These are phyloP conservation scores for Dipodascus geniculatus DNA, from an alignment of 805 yeast genomes.

Conservation along the genomic window DNA sequence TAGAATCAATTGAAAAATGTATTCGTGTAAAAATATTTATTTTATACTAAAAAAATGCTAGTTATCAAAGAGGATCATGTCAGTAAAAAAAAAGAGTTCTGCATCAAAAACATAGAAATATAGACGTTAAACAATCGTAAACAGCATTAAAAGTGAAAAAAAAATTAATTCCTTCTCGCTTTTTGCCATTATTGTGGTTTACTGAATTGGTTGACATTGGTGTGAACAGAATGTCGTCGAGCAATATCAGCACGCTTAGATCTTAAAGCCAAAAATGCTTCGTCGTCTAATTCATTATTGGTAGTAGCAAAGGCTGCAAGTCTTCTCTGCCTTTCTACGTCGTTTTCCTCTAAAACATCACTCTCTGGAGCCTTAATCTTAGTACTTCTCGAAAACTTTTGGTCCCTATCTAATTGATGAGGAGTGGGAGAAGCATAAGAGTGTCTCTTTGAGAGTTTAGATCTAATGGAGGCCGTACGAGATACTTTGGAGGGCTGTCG, in stretches of 20 bases:
- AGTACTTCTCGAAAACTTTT: constrained; percentile 6
- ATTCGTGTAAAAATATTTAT: neutral
- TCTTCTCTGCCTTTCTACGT: constrained; percentile 53
- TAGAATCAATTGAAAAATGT: neutral
- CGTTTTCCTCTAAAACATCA: constrained; percentile 37
- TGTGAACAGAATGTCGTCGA: neutral
- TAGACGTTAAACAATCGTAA: neutral
- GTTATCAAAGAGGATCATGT: neutral
- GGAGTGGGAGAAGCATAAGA: constrained; percentile 15
- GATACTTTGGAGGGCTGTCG: constrained; percentile 16
- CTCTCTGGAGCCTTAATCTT: constrained; percentile 3
- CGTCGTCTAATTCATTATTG: constrained; percentile 15
- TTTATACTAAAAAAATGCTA: neutral
- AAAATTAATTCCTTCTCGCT: too few relatives aligned
- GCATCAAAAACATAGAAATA: neutral
- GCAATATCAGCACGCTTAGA: constrained; percentile 1
- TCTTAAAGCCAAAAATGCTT: constrained; percentile 2
- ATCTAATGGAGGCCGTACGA: constrained; percentile 20
- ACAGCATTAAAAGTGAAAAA: too few relatives aligned
- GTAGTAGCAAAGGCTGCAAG: constrained; percentile 30
- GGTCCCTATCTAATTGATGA: constrained; percentile 22
- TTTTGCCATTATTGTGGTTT: too few relatives aligned
- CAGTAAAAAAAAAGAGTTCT: neutral
- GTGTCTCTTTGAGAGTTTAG: constrained; percentile 9
- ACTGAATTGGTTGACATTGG: too few relatives aligned